Percentiles rank a stretch among this genome's conserved stretches.
These are phyloP conservation scores for Erysiphe neolycopersici DNA, from an alignment of 2,329 filamentous ascomycete genomes.

Conservation along the genomic window DNA sequence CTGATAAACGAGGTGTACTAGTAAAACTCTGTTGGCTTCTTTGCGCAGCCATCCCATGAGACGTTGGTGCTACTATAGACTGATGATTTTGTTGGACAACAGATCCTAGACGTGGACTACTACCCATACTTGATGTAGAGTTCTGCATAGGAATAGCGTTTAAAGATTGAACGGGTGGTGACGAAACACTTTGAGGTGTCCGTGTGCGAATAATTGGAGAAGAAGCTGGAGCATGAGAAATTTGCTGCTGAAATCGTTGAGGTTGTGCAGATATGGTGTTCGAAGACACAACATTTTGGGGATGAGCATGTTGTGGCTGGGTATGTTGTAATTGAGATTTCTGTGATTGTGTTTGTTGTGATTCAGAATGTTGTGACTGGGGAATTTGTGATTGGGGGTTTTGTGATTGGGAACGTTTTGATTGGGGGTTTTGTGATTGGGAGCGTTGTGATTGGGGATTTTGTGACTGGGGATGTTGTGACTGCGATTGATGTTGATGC, in stretches of 20 bases:
- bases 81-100: conserved; percentile 29
- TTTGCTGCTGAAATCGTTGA: conserved; percentile 18
- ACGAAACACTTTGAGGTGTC: conserved; percentile 36
- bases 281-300: conserved; percentile 17
- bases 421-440: conserved; percentile 8
- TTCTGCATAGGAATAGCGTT: conserved; percentile 30
- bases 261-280: conserved; percentile 15
- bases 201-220: conserved; percentile 40
- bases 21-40: conserved; percentile 41
- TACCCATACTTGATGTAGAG: conserved; percentile 39
- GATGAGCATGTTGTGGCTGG: conserved; percentile 20
- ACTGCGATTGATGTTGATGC: conserved; percentile 5
- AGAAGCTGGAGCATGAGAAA: conserved; percentile 34
- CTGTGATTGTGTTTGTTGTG: conserved; percentile 13
- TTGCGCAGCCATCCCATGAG: conserved; percentile 33
- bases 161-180: conserved; percentile 28
- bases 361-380: conserved; percentile 13
- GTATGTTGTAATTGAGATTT: conserved; percentile 14
- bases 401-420: conserved; percentile 14
- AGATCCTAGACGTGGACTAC: conserved; percentile 37
- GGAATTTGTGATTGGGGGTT: conserved; percentile 14
- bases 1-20: conserved; percentile 34
- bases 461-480: conserved; percentile 3
- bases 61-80: conserved; percentile 30
- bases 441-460: conserved; percentile 1